A percentile compares a stretch with the other conserved stretches of the same genome.
These are phyloP conservation scores for Bretziella fagacearum DNA, from an alignment of 2,329 filamentous ascomycete genomes.

Conservation along the genomic window DNA sequence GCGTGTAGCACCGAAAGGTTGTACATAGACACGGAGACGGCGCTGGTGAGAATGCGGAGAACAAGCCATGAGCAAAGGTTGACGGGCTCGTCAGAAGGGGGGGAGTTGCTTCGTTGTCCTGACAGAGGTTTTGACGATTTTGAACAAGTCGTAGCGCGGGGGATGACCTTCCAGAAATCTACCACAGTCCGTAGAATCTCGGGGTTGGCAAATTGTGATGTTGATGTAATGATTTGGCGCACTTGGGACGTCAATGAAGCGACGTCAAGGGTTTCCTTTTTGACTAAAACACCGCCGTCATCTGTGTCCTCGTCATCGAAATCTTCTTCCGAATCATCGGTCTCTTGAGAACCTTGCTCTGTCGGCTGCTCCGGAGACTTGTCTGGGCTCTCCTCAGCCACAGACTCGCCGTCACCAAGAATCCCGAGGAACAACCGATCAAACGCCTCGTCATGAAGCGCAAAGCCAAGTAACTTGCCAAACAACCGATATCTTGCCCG, in stretches of 20 bases:
- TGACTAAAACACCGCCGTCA: not conserved
- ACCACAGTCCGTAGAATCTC: conserved; percentile 47
- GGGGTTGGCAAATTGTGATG: conserved; percentile 38
- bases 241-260: conserved; percentile 20
- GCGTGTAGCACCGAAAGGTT: conserved; percentile 57
- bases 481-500: conserved; percentile 59
- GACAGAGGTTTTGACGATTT: not conserved
- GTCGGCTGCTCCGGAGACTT: conserved; percentile 1
- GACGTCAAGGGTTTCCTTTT: not conserved
- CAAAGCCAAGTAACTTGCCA: conserved; percentile 65
- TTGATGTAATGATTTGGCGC: conserved; percentile 31
- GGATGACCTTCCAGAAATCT: conserved; percentile 46
- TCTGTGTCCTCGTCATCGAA: not conserved
- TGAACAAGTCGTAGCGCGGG: conserved; percentile 18
- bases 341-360: too few relatives aligned
- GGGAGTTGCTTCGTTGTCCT: not conserved
- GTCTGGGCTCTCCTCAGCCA: not conserved
- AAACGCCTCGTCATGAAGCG: conserved; percentile 59
- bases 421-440: conserved; percentile 41
- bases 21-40: conserved; percentile 44
- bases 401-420: not conserved
- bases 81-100: conserved; percentile 22
- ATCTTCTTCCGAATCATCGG: not conserved
- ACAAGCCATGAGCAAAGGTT: conserved; percentile 45
- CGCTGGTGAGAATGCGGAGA: conserved; percentile 42